Percentiles rank a stretch among this genome's conserved stretches.
phyloP scores from a whole-genome alignment of 345 rosid genomes.

The Populus simonii region DNA sequence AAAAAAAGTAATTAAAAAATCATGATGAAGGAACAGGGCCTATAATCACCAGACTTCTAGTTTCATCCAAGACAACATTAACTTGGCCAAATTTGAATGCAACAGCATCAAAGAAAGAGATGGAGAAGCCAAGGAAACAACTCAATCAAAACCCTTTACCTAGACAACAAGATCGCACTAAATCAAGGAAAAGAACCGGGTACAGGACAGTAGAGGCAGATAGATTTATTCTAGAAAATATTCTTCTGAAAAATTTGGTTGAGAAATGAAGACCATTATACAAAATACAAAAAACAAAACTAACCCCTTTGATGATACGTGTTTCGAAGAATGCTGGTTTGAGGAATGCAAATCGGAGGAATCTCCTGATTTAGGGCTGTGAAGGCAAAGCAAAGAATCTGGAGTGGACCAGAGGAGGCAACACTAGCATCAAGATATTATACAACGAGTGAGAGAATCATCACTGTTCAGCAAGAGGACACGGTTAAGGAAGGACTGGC shows the following conservation, averaged over 20 bases:
- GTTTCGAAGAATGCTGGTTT: not conserved
- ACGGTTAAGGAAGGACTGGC: not conserved
- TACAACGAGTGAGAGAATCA: not conserved
- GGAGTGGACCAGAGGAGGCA: not conserved
- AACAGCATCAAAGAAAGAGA: not conserved
- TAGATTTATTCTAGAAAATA: not conserved
- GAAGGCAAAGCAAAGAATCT: not conserved
- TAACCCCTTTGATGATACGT: not conserved
- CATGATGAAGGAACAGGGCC: conserved; percentile 11
- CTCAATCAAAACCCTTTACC: not conserved
- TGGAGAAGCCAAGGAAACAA: not conserved
- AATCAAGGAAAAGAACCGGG: not conserved
- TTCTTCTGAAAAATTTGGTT: not conserved
- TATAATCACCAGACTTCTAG: not conserved
- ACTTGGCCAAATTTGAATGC: not conserved
- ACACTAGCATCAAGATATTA: not conserved
- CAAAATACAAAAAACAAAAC: not conserved
- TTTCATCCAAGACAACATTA: not conserved
- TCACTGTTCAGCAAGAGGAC: not conserved
- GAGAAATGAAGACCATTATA: not conserved
- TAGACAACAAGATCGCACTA: not conserved
- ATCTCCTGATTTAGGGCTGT: not conserved
- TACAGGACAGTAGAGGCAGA: not conserved
- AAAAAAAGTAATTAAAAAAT: not conserved
- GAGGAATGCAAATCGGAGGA: not conserved